Base-by-base conservation (phyloP, 2,329 filamentous ascomycete species). In the Coccinonectria pachysandricola region DNA sequence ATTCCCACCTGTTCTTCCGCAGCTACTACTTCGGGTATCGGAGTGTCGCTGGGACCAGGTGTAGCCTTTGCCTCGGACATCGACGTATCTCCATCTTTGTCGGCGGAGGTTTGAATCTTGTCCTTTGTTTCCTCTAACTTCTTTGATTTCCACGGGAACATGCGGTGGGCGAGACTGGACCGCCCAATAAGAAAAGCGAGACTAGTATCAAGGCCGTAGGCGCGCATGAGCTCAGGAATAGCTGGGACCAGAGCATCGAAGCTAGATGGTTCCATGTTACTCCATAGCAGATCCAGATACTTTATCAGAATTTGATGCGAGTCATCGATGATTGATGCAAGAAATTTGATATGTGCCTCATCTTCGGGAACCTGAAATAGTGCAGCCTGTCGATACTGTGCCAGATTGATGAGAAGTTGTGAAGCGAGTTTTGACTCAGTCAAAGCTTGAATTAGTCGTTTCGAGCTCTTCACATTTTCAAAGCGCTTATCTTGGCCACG, bases 241-340 rank as follows among this genome's bases (percentile, higher is more conserved):
- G 75, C 71, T 1, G 91, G 91, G 5, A 96, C 76, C 11, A 80
- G 68, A 3, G 64, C 59, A 45, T 92, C 81, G 35, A 95, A 96
- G 12, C 87, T 74, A 19, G 79, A 71, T 0, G 75, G 64, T 0
- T 77, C 67, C 15, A 95, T 58, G 45, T 86, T 92, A 49, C 74
- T 82, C 48, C 81, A 80, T 16, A 98, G 67, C 6, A 95, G 69
- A 45, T 96, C 91, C 11, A 96, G 66, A 48, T 92, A 98, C 46
- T 95, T 87, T 13, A 75, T 71, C 13, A 96, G 67, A 7, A 87
- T 79, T 33, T 82, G 74, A 40, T 94, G 84, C 12, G 92, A 79
- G 50, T 94, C 87, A 49, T 98, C 91, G 27, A 93, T 71, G 39
- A 94, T 77, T 26, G 85, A 85, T 3, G 84, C 82, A 8, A 96